Base-by-base conservation (phyloP, 305 asterid species). In the Andrographis paniculata region DNA sequence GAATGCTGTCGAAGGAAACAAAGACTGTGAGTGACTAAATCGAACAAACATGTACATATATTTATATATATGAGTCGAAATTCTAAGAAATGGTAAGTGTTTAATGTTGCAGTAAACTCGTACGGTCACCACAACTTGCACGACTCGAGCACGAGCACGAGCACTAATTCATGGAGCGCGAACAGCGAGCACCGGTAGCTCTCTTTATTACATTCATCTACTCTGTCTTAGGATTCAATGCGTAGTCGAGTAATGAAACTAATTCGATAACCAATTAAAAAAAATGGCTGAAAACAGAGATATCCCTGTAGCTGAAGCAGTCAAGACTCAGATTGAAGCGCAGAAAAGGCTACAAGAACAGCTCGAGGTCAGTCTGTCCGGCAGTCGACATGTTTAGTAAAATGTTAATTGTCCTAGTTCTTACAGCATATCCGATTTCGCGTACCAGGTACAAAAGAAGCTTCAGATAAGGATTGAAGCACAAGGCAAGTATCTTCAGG, bases 401-500 rank as follows among this genome's bases (percentile, higher is more conserved):
- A 24, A 3, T 24, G 8, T 8, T 24, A 24, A 8, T 24, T 3
- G 6, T 33, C 3, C 38, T 33, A 1, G n/a, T 33, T 11, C 22
- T 24, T 24, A 4, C 8, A 3, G 8, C 30, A 24, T 3, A 24
- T 3, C 30, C 4, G 16, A 21, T 16, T 47, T 47, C 18, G 13
- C 14, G 14, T 6, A 23, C 43, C 78, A 88, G 95, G 97, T 87
- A 50, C 92, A 87, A 59, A 84, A 77, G 86, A 87, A 71, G 47
- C 24, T 87, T 68, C 95, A 81, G 54, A 81, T 77, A 84, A 75
- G 97, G 66, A 84, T 87, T 64, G 97, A 80, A 69, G 85, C 97
- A 9, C 97, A 84, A 60, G 94, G 94, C 52, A 87, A 74, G 67
- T 87, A 84, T 68, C 69, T 87, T 63, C 92, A 87, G 52, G 63